Evolutionary conservation across 495 filamentous ascomycete species (phyloP).

Genomic region (Podospora conica): DNA sequence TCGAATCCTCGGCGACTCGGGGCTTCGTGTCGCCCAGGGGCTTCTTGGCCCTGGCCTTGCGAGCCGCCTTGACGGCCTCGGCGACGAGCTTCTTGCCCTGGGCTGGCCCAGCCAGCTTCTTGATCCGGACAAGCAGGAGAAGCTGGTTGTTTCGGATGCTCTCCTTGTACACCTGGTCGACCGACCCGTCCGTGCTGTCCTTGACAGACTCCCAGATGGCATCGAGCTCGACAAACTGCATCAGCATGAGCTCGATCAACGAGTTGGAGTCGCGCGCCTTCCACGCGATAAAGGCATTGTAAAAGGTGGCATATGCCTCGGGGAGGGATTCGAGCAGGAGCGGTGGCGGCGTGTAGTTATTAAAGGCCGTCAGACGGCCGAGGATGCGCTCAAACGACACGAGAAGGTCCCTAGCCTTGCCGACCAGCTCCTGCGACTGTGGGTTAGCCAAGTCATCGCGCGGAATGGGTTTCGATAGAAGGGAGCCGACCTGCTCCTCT

Average conservation of each 20-base stretch:
- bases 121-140: conserved; percentile 78
- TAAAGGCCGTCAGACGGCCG: conserved; percentile 45
- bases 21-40: conserved; percentile 65
- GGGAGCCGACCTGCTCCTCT: conserved; percentile 62
- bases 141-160: conserved; percentile 93
- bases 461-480: conserved; percentile 40
- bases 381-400: conserved; percentile 75
- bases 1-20: conserved; percentile 47
- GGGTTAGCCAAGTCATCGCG: conserved; percentile 51
- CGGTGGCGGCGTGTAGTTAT: conserved; percentile 53
- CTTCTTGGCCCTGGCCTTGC: conserved; percentile 64
- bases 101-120: conserved; percentile 80
- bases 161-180: conserved; percentile 82
- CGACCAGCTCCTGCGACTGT: conserved; percentile 68
- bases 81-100: conserved; percentile 75
- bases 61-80: conserved; percentile 73
- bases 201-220: conserved; percentile 97
- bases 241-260: conserved; percentile 88
- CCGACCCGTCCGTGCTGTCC: conserved; percentile 75
- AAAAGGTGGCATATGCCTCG: conserved; percentile 72
- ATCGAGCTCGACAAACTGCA: conserved; percentile 91
- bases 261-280: conserved; percentile 86
- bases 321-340: conserved; percentile 55
- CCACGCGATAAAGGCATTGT: conserved; percentile 91
- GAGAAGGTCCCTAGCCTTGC: conserved; percentile 80